Evolutionary conservation across 2,329 filamentous ascomycete genomes (phyloP).

Genomic region (Colletotrichum musae): DNA sequence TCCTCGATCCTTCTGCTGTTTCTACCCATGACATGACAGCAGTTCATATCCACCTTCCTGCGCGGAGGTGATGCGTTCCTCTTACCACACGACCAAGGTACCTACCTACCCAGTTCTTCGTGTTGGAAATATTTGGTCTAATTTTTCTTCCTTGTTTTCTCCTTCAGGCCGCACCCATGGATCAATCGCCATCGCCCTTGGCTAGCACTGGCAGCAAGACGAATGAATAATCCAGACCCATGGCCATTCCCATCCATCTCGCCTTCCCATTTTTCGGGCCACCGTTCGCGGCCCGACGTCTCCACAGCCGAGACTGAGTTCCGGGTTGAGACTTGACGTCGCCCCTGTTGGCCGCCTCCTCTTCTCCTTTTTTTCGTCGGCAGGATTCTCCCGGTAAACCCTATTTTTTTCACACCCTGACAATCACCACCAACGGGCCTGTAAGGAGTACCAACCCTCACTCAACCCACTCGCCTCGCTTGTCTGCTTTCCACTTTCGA

Average conservation of each 20-base stretch:
- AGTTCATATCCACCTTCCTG: slow-evolving; percentile 21
- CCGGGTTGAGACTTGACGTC: slow-evolving; percentile 17
- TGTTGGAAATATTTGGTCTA: background rate
- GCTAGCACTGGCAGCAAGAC: background rate
- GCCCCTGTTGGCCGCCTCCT: slow-evolving; percentile 10
- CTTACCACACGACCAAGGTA: slow-evolving; percentile 2
- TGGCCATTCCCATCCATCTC: background rate
- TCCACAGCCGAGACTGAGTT: slow-evolving; percentile 30
- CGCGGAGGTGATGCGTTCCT: slow-evolving; percentile 3
- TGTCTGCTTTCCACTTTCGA: slow-evolving; percentile 8
- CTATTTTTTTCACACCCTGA: slow-evolving; percentile 27
- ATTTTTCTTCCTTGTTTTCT: slow-evolving; percentile 12
- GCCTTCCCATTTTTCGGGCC: slow-evolving; percentile 7
- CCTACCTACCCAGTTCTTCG: background rate
- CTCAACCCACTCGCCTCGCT: slow-evolving; percentile 5
- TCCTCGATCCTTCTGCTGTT: slow-evolving; percentile 30
- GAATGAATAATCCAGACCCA: background rate
- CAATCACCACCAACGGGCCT: slow-evolving; percentile 24
- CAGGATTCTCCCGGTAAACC: slow-evolving; percentile 33
- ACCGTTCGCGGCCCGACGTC: slow-evolving; percentile 29
- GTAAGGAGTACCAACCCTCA: background rate
- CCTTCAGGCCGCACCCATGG: slow-evolving; percentile 4
- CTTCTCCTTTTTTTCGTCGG: slow-evolving; percentile 16
- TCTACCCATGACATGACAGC: slow-evolving; percentile 23
- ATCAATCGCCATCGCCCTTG: background rate